Base-by-base conservation (phyloP, 2,329 filamentous ascomycete species). In the Cordyceps pruinosa region DNA sequence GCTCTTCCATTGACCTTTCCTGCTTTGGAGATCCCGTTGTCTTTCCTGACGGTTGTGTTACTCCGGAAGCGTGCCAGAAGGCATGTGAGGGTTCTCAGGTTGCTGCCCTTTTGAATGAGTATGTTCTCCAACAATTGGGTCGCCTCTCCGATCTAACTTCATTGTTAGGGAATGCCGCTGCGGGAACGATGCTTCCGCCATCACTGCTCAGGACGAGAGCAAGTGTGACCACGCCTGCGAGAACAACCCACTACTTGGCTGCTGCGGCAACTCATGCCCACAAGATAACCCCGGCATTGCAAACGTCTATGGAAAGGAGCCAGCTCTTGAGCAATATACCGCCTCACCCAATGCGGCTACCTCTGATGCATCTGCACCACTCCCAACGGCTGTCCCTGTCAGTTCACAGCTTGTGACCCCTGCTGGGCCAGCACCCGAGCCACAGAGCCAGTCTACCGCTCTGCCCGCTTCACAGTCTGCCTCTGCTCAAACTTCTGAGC, bases 91-190 rank as follows among this genome's bases (percentile, higher is more conserved):
- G 63, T 8, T 65, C 68, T 45, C 60, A 54, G 44, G 62, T 66
- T 53, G 68, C 70, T 46, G 67, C 64, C 9, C 57, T 69, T 15
- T 59, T 69, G n/a, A 69, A 69, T 12, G 63, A 66, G 71, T 73
- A 50, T 21, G 54, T 44, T 49, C 6, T 26, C 9, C 17, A 28
- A 13, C 2, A 1, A 2, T 25, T 9, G 4, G 3, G 3, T 4
- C 15, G 5, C 4, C 2, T 5, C 1, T 28, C n/a, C 5, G 3
- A 12, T 23, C 54, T 65, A 60, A 65, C 59, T n/a, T n/a, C n/a
- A 7, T 34, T 1, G 7, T 2, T 35, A 73, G 71, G 59, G 66
- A 65, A 15, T 73, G 71, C 21, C 70, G 66, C 48, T 73, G 71
- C 50, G 70, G 70, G 51, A 65, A 73, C 50, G 64, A 73, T 58